These are phyloP conservation scores for Periconia macrospinosa DNA, from an alignment of 2,329 filamentous ascomycete species.

Conservation along the genomic window DNA sequence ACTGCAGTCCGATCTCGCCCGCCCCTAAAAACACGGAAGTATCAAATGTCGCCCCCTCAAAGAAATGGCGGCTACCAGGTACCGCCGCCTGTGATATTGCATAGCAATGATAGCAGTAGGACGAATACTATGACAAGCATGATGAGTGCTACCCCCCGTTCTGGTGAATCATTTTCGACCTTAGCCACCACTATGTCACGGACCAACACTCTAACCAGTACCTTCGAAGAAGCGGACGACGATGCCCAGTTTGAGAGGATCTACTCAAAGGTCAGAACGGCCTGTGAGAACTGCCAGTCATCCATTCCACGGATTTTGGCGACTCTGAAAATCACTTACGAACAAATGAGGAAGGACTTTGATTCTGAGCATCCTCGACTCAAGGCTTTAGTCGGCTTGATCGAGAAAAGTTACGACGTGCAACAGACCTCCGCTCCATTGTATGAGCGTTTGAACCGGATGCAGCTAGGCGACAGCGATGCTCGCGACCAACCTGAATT, in stretches of 20 bases:
- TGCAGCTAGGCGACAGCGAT: slow-evolving; percentile 83
- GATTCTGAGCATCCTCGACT: slow-evolving; percentile 38
- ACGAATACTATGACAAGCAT: slow-evolving; percentile 57
- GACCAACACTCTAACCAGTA: slow-evolving; percentile 59
- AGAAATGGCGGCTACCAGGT: slow-evolving; percentile 35
- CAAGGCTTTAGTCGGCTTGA: slow-evolving; percentile 58
- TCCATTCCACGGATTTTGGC: slow-evolving; percentile 61
- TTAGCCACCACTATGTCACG: slow-evolving; percentile 50
- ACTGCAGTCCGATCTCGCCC: slow-evolving; percentile 34
- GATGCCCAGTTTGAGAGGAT: slow-evolving; percentile 82
- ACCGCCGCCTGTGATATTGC: slow-evolving; percentile 45
- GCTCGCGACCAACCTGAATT: slow-evolving; percentile 67
- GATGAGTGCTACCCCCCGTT: slow-evolving; percentile 68
- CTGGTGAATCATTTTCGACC: slow-evolving; percentile 76
- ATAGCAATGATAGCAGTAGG: slow-evolving; percentile 53
- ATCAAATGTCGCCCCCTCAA: slow-evolving; percentile 37
- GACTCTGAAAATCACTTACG: slow-evolving; percentile 31
- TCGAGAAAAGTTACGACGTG: slow-evolving; percentile 70
- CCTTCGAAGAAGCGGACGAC: slow-evolving; percentile 67
- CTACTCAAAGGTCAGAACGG: slow-evolving; percentile 72
- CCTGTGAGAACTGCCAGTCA: slow-evolving; percentile 72
- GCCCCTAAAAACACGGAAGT: slow-evolving; percentile 33
- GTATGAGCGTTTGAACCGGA: slow-evolving; percentile 70
- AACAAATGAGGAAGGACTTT: slow-evolving; percentile 30
- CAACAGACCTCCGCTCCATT: slow-evolving; percentile 75